phyloP scores from a whole-genome alignment of 208 protist species.

The Trypanosoma conorhini region DNA sequence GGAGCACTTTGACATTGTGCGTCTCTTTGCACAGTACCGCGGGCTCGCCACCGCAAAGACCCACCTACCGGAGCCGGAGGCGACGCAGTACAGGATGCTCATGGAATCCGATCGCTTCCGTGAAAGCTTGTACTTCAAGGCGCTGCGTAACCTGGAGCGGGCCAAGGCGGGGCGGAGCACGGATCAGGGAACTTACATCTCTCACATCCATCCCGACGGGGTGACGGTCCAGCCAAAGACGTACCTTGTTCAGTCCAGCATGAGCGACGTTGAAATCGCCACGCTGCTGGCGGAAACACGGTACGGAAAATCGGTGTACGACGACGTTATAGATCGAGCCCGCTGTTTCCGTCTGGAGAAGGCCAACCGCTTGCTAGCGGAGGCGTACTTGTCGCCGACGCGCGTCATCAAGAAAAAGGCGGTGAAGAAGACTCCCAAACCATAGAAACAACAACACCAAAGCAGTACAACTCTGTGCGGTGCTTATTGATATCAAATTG shows the following conservation, averaged over 20 bases:
- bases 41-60: slow-evolving; percentile 36
- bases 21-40: slow-evolving; percentile 58
- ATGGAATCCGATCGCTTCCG: slow-evolving; percentile 51
- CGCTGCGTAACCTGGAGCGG: slow-evolving; percentile 44
- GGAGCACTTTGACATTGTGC: slow-evolving; percentile 65
- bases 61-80: slow-evolving; percentile 16
- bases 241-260: slow-evolving; percentile 43
- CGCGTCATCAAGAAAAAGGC: neutral
- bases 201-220: slow-evolving; percentile 25
- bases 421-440: neutral
- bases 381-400: slow-evolving; percentile 19
- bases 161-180: slow-evolving; percentile 47
- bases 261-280: slow-evolving; percentile 65
- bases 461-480: no score
- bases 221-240: slow-evolving; percentile 25
- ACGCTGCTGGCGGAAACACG: slow-evolving; percentile 62
- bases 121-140: slow-evolving; percentile 63
- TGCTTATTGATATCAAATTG: no score
- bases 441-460: slow-evolving; percentile 13
- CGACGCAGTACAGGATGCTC: slow-evolving; percentile 48
- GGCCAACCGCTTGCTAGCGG: slow-evolving; percentile 21
- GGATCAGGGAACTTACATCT: slow-evolving; percentile 55
- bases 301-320: slow-evolving; percentile 65
- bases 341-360: slow-evolving; percentile 40
- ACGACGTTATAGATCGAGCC: slow-evolving; percentile 67